Percentiles rank a stretch among this genome's conserved stretches.
phyloP scores from a whole-genome alignment of 2,329 filamentous ascomycete genomes.

The Claviceps humidiphila region DNA sequence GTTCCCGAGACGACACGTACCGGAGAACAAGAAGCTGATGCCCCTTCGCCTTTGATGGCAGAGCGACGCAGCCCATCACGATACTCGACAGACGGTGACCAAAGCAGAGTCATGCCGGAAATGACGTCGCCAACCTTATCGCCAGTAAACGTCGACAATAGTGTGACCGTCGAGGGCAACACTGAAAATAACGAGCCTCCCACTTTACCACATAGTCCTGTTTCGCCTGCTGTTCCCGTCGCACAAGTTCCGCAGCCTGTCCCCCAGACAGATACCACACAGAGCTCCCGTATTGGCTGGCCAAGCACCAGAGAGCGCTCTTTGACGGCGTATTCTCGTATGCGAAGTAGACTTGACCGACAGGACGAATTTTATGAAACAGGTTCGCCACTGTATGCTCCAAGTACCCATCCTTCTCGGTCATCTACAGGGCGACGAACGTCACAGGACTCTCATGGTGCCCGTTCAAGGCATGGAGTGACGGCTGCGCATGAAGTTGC shows the following conservation, averaged over 20 bases:
- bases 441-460: background rate
- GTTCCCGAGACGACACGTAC: background rate
- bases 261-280: background rate
- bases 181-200: background rate
- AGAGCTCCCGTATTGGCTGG: background rate
- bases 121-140: background rate
- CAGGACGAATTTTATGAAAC: background rate
- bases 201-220: background rate
- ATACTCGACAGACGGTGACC: background rate
- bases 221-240: background rate
- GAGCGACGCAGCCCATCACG: background rate
- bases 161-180: background rate
- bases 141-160: background rate
- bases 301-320: background rate
- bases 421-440: background rate
- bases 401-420: background rate
- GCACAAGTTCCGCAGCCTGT: background rate
- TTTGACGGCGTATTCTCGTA: background rate
- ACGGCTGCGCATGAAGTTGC: slow-evolving; percentile 28
- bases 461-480: background rate
- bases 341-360: background rate
- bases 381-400: background rate
- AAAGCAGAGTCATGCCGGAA: background rate
- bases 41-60: background rate
- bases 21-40: background rate